Base-by-base conservation (phyloP, 306 rosid genomes). In the Rubus idaeus region DNA sequence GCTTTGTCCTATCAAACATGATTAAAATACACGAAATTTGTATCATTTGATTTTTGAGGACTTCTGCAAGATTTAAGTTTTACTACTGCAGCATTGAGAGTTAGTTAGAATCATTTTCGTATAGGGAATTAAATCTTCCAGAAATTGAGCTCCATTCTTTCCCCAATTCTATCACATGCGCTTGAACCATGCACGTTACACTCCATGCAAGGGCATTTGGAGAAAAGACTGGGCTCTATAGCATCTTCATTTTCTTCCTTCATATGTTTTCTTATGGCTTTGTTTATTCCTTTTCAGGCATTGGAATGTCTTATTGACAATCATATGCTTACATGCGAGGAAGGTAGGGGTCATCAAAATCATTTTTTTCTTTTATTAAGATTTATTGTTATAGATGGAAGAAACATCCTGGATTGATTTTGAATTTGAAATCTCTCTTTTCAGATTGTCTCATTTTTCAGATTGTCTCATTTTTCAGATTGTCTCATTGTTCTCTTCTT, bases 281-380 rank as follows among this genome's bases (percentile, higher is more conserved):
- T 46, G 57, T 77, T 71, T 23, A 50, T 76, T 83, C 52, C 73
- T 69, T 85, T 73, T 80, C 84, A 95, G 99, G 99, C 99, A 65
- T 81, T 95, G 92, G 99, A 95, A 84, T 89, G 98, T 80, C 97
- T 95, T 41, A 73, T 92, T 84, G 94, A 95, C 75, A 95, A 93
- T 86, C 97, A 95, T 88, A 92, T 92, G 99, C 97, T 92, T 76
- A 88, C 97, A 42, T 88, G 88, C 5, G 92, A 92, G 77, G 99
- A 95, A 87, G 99, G 99, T 92, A 75, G 53, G 20, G 47, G 66
- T 84, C 74, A 13, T 23, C 35, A 53, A 8, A 73, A 21, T 39
- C 21, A 68, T 72, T 68, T 41, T 71, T 75, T 70, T 74, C 44
- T 45, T 53, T 35, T 17, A 70, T 16, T 60, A 63, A 75, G 30